Percentiles rank a stretch among this genome's conserved stretches.
These are phyloP conservation scores for Cladosporium cucumerinum DNA, from an alignment of 2,329 filamentous ascomycete species.

Conservation along the genomic window DNA sequence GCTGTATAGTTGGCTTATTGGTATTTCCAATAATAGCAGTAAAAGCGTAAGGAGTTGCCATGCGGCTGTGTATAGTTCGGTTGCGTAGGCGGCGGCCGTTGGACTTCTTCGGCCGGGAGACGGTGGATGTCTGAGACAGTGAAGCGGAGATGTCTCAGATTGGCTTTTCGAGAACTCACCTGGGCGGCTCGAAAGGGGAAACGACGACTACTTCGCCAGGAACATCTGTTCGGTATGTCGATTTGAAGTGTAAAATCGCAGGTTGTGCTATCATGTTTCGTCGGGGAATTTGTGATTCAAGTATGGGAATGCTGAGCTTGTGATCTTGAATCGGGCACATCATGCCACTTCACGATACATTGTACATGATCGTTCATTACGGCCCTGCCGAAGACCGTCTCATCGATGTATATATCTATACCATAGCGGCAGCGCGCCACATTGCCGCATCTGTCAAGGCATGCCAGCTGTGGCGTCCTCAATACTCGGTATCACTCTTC, in stretches of 20 bases:
- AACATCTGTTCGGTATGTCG: background rate
- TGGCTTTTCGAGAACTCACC: background rate
- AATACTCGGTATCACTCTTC: constrained; percentile 8
- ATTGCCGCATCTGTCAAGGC: background rate
- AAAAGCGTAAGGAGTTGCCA: background rate
- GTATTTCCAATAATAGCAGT: background rate
- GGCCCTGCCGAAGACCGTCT: background rate
- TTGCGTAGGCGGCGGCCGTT: constrained; percentile 1
- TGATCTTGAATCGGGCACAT: background rate
- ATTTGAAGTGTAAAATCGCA: too few relatives aligned
- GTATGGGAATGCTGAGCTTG: background rate
- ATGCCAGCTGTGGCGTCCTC: background rate
- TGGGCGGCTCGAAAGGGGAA: background rate
- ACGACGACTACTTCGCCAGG: background rate
- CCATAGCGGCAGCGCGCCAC: background rate
- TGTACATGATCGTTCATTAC: background rate
- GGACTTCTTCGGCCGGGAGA: background rate
- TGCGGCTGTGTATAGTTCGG: background rate
- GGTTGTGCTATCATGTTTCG: too few relatives aligned
- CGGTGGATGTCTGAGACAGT: constrained; percentile 9
- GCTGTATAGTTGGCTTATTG: background rate
- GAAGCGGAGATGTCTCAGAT: background rate
- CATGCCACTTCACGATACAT: background rate
- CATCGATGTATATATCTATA: background rate
- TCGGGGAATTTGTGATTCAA: background rate